Conservation (phyloP, 2,329 filamentous ascomycete species). For the Diaporthe longicolla region DNA sequence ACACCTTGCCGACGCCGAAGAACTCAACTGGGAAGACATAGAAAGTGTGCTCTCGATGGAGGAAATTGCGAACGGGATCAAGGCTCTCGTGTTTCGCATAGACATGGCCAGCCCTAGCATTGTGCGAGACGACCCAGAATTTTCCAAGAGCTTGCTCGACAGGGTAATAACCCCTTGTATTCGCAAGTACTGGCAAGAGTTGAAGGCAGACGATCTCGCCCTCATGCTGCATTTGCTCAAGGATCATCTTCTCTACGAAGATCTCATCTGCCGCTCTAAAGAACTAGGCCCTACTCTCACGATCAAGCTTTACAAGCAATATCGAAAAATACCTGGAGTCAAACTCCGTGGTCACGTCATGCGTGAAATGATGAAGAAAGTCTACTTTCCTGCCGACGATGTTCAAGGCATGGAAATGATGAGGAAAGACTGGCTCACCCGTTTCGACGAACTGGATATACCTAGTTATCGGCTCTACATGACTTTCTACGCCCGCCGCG, state of each 20-base stretch:
- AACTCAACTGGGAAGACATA: conserved; percentile 35
- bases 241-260: conserved; percentile 58
- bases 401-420: conserved; percentile 60
- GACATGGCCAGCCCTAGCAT: neutral
- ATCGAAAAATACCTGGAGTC: conserved; percentile 58
- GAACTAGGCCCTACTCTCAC: conserved; percentile 51
- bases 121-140: conserved; percentile 12
- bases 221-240: conserved; percentile 58
- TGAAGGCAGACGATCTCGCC: conserved; percentile 47
- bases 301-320: conserved; percentile 60
- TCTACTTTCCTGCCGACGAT: conserved; percentile 56
- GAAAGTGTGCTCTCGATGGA: conserved; percentile 18
- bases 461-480: conserved; percentile 65
- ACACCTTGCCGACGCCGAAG: conserved; percentile 15
- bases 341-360: conserved; percentile 57
- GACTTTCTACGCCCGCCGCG: conserved; percentile 62
- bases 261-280: conserved; percentile 52
- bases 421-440: conserved; percentile 63
- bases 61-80: conserved; percentile 30
- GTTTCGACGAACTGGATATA: conserved; percentile 56
- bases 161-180: conserved; percentile 38
- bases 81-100: conserved; percentile 28
- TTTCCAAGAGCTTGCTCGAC: conserved; percentile 32
- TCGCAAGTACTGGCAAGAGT: conserved; percentile 15
- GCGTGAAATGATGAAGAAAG: conserved; percentile 59